Evolutionary conservation across 1,139 yeast genomes (phyloP), one percentile per base, ranked within the genome.

Genomic region (Zygotorulaspora mrakii): DNA sequence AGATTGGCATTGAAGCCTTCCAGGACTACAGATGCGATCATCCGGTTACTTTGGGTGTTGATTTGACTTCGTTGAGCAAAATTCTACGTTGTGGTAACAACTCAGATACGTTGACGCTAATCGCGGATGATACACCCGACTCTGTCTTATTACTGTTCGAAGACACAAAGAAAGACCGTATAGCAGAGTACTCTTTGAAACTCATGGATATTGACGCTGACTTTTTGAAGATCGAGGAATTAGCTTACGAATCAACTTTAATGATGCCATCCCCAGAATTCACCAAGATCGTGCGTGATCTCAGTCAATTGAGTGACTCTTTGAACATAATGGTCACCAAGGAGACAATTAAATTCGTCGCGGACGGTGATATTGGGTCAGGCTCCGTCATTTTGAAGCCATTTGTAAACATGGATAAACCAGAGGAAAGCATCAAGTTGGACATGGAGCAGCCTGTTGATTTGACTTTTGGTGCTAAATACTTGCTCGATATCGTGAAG

Each of bases 131-230:
- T 62, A 71, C 80, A 43, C 95, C 96, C 45, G 95, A 87, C 64
- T 73, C 76, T 45, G 81, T 94, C 42, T 68, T 82, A 59, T 70
- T 94, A 53, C 78, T 87, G 40, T 89, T 91, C 61, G 98, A 91
- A 71, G 96, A 89, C 65, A 78, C 83, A 55, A 79, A 77, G 67
- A 86, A 79, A 67, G 97, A 89, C 61, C 78, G 95, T 62, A 85
- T 91, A 50, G 83, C 95, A 49, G 97, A 91, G 69, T 91, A 86
- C 68, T 77, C 85, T 43, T 75, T 94, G 62, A 88, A 89, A 65
- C 76, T 91, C 63, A 88, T 91, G 96, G 95, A 91, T 61, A 87
- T 91, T 55, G 98, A 91, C 63, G 86, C 95, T 48, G 97, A 91
- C 61, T 87, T 86, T 69, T 77, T 91, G 60, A 82, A 86, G 57